These are phyloP conservation scores for Epichloe gansuensis DNA, from an alignment of 2,329 filamentous ascomycete genomes.

Conservation along the genomic window DNA sequence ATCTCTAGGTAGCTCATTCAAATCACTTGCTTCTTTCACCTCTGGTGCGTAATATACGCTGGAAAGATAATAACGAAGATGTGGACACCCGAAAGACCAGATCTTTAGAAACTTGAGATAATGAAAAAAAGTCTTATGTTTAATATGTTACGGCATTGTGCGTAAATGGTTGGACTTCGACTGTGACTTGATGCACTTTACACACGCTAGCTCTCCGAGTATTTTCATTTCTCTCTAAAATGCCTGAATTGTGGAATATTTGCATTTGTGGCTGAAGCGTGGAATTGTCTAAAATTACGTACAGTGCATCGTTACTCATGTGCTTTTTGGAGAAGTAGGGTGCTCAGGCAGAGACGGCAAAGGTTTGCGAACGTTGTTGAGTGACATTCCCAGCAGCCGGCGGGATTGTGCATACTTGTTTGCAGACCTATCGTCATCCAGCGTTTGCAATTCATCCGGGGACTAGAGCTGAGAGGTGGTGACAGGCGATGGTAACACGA, in stretches of 20 bases:
- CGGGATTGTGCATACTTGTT: background rate
- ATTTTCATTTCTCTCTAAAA: background rate
- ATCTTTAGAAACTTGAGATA: background rate
- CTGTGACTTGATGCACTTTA: background rate
- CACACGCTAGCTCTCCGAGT: background rate
- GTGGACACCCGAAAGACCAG: background rate
- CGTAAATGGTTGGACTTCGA: background rate
- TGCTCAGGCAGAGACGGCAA: conserved; percentile 20
- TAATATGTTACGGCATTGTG: background rate
- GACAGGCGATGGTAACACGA: conserved; percentile 15
- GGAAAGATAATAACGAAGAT: background rate
- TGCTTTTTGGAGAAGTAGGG: conserved; percentile 23
- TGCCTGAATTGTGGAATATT: background rate
- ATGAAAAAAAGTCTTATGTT: background rate
- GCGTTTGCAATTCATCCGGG: conserved; percentile 7
- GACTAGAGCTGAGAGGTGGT: conserved; percentile 15
- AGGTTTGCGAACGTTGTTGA: conserved; percentile 25
- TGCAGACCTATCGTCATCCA: conserved; percentile 3
- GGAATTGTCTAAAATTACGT: background rate
- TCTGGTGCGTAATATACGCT: background rate
- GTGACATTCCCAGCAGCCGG: conserved; percentile 2
- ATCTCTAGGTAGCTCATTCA: background rate
- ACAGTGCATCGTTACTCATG: conserved; percentile 10
- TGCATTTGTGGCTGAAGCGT: conserved; percentile 7
- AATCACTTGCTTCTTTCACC: background rate